Conservation (phyloP, 1,284 basidiomycete genomes). For the Trametes hirsuta region DNA sequence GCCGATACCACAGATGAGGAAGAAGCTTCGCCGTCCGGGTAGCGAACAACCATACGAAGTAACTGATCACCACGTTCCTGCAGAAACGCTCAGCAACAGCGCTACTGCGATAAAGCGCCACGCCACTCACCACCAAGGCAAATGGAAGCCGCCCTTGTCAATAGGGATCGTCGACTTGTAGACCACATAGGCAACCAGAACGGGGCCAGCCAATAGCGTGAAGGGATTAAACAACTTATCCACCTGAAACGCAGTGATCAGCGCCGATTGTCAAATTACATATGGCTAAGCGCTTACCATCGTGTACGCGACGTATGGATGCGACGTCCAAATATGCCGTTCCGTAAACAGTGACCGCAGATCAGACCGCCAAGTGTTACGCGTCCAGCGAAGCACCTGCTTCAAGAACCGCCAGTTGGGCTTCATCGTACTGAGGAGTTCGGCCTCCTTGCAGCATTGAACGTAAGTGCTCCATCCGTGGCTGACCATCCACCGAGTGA, state of each 20-base stretch:
- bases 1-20: slow-evolving; percentile 86
- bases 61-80: slow-evolving; percentile 79
- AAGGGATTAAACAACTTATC: slow-evolving; percentile 93
- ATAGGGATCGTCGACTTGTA: slow-evolving; percentile 77
- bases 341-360: slow-evolving; percentile 88
- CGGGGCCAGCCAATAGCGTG: slow-evolving; percentile 83
- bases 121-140: slow-evolving; percentile 80
- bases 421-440: slow-evolving; percentile 92
- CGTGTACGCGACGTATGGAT: slow-evolving; percentile 90
- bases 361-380: slow-evolving; percentile 93
- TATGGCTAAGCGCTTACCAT: slow-evolving; percentile 59
- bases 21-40: slow-evolving; percentile 88
- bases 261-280: neutral
- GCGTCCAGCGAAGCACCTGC: slow-evolving; percentile 90
- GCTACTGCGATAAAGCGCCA: neutral
- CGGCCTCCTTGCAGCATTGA: slow-evolving; percentile 89
- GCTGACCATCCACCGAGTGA: slow-evolving; percentile 95
- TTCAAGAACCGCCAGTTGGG: slow-evolving; percentile 94
- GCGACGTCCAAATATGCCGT: slow-evolving; percentile 82
- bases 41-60: slow-evolving; percentile 79
- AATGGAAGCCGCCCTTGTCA: slow-evolving; percentile 79
- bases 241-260: slow-evolving; percentile 47
- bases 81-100: neutral
- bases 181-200: slow-evolving; percentile 75
- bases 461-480: slow-evolving; percentile 95